Evolutionary conservation across 768 basidiomycete genomes (phyloP), one percentile per base, ranked within the genome.

Genomic region (Jaapia argillacea): DNA sequence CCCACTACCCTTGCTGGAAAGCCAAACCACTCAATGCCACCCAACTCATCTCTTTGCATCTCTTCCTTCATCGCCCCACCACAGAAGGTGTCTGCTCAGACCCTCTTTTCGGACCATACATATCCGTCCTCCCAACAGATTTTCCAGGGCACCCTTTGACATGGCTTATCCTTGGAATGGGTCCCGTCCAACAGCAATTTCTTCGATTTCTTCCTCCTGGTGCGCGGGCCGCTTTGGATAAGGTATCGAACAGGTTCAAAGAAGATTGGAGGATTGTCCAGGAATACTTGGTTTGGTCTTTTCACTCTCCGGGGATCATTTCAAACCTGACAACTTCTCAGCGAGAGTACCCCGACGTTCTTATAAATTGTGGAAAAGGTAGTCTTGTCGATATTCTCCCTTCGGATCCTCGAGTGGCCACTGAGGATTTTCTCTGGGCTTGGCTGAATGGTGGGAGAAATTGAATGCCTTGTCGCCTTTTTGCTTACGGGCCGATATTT

Each of bases 371-470:
- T 16, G 16, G 10, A 10, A 33, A 16, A 16, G 16, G 10, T 33
- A 33, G 31, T 10, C 10, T 16, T 10, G 10, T 10, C 31, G 31
- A 33, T 10, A 16, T 16, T 33, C n/a, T n/a, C n/a, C n/a, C n/a
- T n/a, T n/a, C n/a, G n/a, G n/a, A n/a, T n/a, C n/a, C n/a, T n/a
- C n/a, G n/a, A n/a, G n/a, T n/a, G n/a, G n/a, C 48, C 6, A 31
- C 56, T 6, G 53, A 54, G n/a, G 72, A 80, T 51, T 87, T 77
- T 50, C 58, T 88, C 3, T 96, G 93, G 90, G 90, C 76, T 1
- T 98, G 93, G 92, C 70, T 97, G 6, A 93, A 81, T 55, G 89
- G 92, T 86, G 51, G 46, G 69, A 57, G 31, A 18, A n/a, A n/a
- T n/a, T n/a, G n/a, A n/a, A n/a, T n/a, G n/a, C n/a, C n/a, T n/a